phyloP scores from a whole-genome alignment of 2,329 filamentous ascomycete genomes.

The Phialophora expanda region DNA sequence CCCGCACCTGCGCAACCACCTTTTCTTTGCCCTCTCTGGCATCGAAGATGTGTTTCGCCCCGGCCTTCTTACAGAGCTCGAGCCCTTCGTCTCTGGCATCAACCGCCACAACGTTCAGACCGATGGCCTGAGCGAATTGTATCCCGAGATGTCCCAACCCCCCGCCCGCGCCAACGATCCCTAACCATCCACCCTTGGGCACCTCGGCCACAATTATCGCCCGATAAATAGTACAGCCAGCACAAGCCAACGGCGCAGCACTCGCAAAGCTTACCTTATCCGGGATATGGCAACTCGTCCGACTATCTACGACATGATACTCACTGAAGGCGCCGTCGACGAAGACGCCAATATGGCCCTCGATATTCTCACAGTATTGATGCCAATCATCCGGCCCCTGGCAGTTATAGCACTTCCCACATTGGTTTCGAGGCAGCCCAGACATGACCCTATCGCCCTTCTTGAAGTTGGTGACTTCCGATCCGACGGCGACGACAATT shows the following conservation, averaged over 20 bases:
- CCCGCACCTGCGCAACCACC: slow-evolving; percentile 55
- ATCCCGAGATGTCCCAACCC: slow-evolving; percentile 61
- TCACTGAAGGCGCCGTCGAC: slow-evolving; percentile 63
- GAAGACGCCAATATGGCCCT: slow-evolving; percentile 56
- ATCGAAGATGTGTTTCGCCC: slow-evolving; percentile 61
- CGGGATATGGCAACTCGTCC: slow-evolving; percentile 55
- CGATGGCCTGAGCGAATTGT: slow-evolving; percentile 58
- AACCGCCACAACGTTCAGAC: slow-evolving; percentile 59
- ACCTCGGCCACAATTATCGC: slow-evolving; percentile 52
- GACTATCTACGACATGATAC: slow-evolving; percentile 59
- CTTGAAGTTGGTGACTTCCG: slow-evolving; percentile 50
- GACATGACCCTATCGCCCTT: slow-evolving; percentile 63
- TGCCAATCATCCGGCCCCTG: slow-evolving; percentile 50
- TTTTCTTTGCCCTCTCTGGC: slow-evolving; percentile 55
- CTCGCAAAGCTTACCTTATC: slow-evolving; percentile 55
- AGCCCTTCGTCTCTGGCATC: slow-evolving; percentile 62
- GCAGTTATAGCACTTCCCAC: slow-evolving; percentile 61
- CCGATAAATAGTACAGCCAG: slow-evolving; percentile 59
- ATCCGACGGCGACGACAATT: slow-evolving; percentile 58
- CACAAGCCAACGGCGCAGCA: slow-evolving; percentile 64
- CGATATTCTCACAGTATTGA: slow-evolving; percentile 59
- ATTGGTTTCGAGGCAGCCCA: slow-evolving; percentile 59
- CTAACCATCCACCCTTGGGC: slow-evolving; percentile 46
- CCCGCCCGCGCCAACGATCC: slow-evolving; percentile 57
- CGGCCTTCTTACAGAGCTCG: slow-evolving; percentile 52